Evolutionary conservation across 257 asterid species (phyloP), one percentile per base, ranked within the genome.

Genomic region (Scutellaria minor): DNA sequence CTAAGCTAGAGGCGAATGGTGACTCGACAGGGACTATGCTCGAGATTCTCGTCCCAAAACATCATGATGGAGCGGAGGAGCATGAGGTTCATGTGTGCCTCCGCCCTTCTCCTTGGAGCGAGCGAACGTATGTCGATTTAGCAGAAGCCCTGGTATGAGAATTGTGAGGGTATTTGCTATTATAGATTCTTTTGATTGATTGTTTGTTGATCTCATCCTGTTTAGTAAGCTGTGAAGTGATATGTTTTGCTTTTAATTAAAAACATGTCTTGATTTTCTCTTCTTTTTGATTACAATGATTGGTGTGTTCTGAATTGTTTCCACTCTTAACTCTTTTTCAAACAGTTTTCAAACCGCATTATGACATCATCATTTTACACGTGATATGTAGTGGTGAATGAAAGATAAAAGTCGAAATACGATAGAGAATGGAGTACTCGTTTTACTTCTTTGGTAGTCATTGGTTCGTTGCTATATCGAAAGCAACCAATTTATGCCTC

Each of bases 51-150:
- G 79, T 75, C 35, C 75, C 79, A 5, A 75, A 75, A 51, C 79
- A 75, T 47, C 58, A 31, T 2, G 70, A 67, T 10, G 79, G 70
- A 27, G 75, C 75, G 7, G 79, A 75, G 41, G 79, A 75, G 44
- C 79, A 75, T 18, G 79, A 75, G 70, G 79, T 75, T 52, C 79
- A 31, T 11, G 79, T 75, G 48, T 75, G 75, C 75, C 79, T 75
- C 31, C 74, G 75, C 24, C 69, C 79, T 24, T 75, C 79, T 67
- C 75, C 79, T 48, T 66, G 79, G 74, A 75, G 70, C 2, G 79
- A 68, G 68, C 75, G 70, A 59, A 59, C 65, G 5, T 67, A 40
- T 2, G 75, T 67, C 7, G 79, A 75, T 68, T 59, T 71, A 60
- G 55, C 70, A 51, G 79, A 75, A 68, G 71, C 79, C 47, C 61